Base-by-base conservation (phyloP, 2,329 filamentous ascomycete genomes). In the Thelonectria discophora region DNA sequence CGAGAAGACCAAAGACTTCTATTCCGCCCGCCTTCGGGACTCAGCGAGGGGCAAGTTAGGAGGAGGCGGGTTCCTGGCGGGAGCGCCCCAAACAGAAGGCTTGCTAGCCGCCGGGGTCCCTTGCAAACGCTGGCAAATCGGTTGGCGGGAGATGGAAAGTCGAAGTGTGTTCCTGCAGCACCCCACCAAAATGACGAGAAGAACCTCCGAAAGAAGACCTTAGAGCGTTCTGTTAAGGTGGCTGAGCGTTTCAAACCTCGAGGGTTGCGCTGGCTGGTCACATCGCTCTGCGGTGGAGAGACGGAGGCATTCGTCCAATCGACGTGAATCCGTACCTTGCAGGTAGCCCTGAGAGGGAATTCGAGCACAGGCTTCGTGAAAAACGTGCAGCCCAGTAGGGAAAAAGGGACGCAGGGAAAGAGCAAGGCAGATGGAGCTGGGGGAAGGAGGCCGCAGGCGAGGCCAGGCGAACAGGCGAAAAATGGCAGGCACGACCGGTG, bases 211-310 rank as follows among this genome's bases (percentile, higher is more conserved):
- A 63, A 63, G 43, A 61, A 63, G 37, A 42, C 37, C 55, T 64
- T 66, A 69, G 61, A 49, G 51, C 51, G 34, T 53, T 61, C 54
- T 65, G 57, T 59, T 69, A 71, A 68, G 69, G 69, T 70, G 69
- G 65, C 69, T 65, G 43, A 68, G 66, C 63, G 69, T 71, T 71
- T 71, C 69, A 72, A 69, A 60, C 52, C 56, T 40, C 60, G 52
- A 59, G 60, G 43, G n/a, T 49, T 30, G 30, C 32, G 37, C 37
- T 45, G 11, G 39, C 32, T 30, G 27, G 54, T 57, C 49, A 43
- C 54, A 51, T 57, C 54, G 54, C 32, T 39, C 39, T 43, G 48
- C 34, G n/a, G 46, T 20, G n/a, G 37, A n/a, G 18, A 45, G n/a
- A 18, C 20, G 4, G 42, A 4, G 42, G 6, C 17, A 45, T 24